These are phyloP conservation scores for Moesziomyces aphidis DNA, from an alignment of 1,284 basidiomycete genomes.

Conservation along the genomic window DNA sequence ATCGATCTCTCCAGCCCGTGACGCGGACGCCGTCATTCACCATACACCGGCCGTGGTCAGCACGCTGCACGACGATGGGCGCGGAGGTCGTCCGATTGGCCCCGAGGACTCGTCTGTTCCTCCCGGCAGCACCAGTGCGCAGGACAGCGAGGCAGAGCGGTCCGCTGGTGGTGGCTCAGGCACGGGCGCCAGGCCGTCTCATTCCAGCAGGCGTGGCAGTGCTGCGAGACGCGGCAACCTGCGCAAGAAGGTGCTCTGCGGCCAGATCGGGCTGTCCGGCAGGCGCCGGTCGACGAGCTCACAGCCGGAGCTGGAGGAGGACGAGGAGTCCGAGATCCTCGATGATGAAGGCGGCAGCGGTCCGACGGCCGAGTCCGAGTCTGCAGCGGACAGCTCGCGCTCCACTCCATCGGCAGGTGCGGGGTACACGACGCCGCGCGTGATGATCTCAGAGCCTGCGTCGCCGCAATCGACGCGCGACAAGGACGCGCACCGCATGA, in stretches of 20 bases:
- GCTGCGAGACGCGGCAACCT: slow-evolving; percentile 25
- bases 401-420: slow-evolving; percentile 9
- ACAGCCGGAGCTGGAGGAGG: slow-evolving; percentile 5
- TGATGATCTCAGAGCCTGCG: slow-evolving; percentile 43
- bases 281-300: slow-evolving; percentile 11
- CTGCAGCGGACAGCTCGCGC: neutral
- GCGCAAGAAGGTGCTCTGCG: slow-evolving; percentile 43
- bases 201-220: slow-evolving; percentile 9
- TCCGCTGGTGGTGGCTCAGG: neutral
- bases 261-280: slow-evolving; percentile 40
- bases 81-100: slow-evolving; percentile 18
- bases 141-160: slow-evolving; percentile 19
- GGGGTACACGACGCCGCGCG: slow-evolving; percentile 19
- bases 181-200: neutral
- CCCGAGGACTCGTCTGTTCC: slow-evolving; percentile 35
- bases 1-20: no score
- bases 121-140: slow-evolving; percentile 29
- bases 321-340: slow-evolving; percentile 15
- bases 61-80: slow-evolving; percentile 3
- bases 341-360: slow-evolving; percentile 1
- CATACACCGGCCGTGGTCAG: slow-evolving; percentile 14
- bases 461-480: slow-evolving; percentile 13
- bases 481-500: slow-evolving; percentile 11
- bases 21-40: neutral
- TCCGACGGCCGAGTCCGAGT: neutral